Percentiles rank a stretch among this genome's conserved stretches.
These are phyloP conservation scores for Phytopythium mirpurense DNA, from an alignment of 352 stramenopile species.

Conservation along the genomic window DNA sequence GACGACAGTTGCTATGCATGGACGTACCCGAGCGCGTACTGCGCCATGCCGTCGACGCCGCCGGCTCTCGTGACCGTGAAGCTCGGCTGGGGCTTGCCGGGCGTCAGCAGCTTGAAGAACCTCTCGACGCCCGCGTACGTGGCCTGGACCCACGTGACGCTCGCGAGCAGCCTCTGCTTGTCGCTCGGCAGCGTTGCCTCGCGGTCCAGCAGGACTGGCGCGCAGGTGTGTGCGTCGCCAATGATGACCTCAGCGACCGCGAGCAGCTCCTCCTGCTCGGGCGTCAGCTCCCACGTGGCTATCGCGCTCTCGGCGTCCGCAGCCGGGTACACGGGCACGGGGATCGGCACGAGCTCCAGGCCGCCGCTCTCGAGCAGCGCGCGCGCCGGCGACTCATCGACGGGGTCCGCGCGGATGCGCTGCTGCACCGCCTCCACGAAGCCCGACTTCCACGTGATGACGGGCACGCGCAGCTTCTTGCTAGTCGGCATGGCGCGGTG, in stretches of 20 bases:
- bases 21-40: slow-evolving; percentile 59
- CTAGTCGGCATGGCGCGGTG: not conserved
- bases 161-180: slow-evolving; percentile 27
- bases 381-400: slow-evolving; percentile 19
- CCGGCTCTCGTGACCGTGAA: slow-evolving; percentile 58
- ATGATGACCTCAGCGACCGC: slow-evolving; percentile 36
- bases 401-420: slow-evolving; percentile 14
- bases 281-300: slow-evolving; percentile 22
- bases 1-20: too few relatives aligned
- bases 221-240: slow-evolving; percentile 39
- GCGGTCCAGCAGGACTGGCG: slow-evolving; percentile 31
- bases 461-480: slow-evolving; percentile 32
- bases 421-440: slow-evolving; percentile 32
- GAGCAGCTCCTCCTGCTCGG: slow-evolving; percentile 25
- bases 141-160: slow-evolving; percentile 53
- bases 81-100: slow-evolving; percentile 1
- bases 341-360: slow-evolving; percentile 39
- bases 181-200: slow-evolving; percentile 12
- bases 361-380: slow-evolving; percentile 31
- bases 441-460: slow-evolving; percentile 46
- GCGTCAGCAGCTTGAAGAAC: slow-evolving; percentile 27
- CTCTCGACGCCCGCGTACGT: slow-evolving; percentile 61
- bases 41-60: slow-evolving; percentile 54
- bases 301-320: slow-evolving; percentile 6
- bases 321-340: slow-evolving; percentile 15